phyloP scores from a whole-genome alignment of 768 basidiomycete species.

The Infundibulicybe gibba region DNA sequence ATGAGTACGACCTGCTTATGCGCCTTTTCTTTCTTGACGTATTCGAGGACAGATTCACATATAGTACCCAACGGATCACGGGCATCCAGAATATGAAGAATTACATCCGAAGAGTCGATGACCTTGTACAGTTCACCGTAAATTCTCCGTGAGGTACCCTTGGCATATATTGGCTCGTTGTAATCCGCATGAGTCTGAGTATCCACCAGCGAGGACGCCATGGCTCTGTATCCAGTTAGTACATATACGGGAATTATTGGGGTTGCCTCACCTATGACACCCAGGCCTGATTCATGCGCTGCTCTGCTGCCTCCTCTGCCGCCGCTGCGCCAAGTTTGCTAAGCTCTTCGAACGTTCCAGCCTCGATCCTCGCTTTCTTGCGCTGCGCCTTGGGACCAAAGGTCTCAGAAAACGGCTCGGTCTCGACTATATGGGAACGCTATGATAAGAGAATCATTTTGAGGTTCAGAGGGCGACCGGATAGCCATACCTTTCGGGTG shows the following conservation, averaged over 20 bases:
- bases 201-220: constrained; percentile 45
- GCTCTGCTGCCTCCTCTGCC: constrained; percentile 49
- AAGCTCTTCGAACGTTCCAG: constrained; percentile 92
- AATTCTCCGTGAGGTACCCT: constrained; percentile 93
- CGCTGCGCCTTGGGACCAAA: constrained; percentile 96
- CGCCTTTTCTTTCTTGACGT: constrained; percentile 91
- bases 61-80: constrained; percentile 94
- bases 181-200: constrained; percentile 71
- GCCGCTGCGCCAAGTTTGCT: constrained; percentile 58
- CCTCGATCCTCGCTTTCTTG: constrained; percentile 82
- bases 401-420: constrained; percentile 90
- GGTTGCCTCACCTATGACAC: constrained; percentile 38
- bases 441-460: constrained; percentile 19
- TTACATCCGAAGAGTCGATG: constrained; percentile 96
- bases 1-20: constrained; percentile 97
- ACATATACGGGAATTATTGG: not conserved
- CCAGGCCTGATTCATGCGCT: constrained; percentile 30
- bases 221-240: constrained; percentile 30
- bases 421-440: constrained; percentile 93
- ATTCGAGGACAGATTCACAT: constrained; percentile 92
- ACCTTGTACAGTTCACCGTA: constrained; percentile 99
- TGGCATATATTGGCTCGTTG: constrained; percentile 89
- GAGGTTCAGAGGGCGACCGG: too few relatives aligned
- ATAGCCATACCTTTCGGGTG: constrained; percentile 55
- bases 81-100: constrained; percentile 93